Evolutionary conservation across 108 stramenopile species (phyloP).

Genomic region (Nitzschia sp.): DNA sequence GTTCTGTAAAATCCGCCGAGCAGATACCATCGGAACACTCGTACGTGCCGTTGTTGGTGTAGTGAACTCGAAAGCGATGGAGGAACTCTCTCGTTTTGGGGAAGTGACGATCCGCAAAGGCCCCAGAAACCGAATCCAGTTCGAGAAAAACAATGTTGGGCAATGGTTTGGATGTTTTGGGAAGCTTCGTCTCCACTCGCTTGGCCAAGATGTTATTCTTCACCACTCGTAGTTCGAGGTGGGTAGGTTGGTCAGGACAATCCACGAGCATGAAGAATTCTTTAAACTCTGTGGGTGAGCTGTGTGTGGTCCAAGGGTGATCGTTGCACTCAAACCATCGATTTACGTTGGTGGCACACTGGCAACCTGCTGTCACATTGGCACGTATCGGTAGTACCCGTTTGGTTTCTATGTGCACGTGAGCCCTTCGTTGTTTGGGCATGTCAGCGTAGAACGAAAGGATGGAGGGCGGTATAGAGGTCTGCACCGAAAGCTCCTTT

Average conservation of each 20-base stretch:
- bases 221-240: constrained; percentile 30
- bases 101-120: constrained; percentile 50
- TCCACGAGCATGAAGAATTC: constrained; percentile 22
- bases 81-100: constrained; percentile 43
- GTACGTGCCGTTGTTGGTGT: constrained; percentile 3
- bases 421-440: constrained; percentile 9
- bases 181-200: neutral
- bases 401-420: neutral
- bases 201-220: constrained; percentile 10
- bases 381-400: neutral
- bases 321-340: constrained; percentile 23
- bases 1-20: constrained; percentile 32
- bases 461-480: constrained; percentile 38
- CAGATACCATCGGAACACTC: constrained; percentile 35
- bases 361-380: constrained; percentile 12
- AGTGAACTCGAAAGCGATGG: constrained; percentile 25
- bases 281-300: neutral
- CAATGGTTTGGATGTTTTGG: neutral
- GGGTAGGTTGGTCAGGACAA: constrained; percentile 27
- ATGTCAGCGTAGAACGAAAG: constrained; percentile 64
- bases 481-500: neutral
- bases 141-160: constrained; percentile 51
- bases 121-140: constrained; percentile 49
- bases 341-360: constrained; percentile 22
- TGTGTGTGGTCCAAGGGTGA: constrained; percentile 26